phyloP scores from a whole-genome alignment of 805 yeast species.

The Hanseniaspora taiwanica region DNA sequence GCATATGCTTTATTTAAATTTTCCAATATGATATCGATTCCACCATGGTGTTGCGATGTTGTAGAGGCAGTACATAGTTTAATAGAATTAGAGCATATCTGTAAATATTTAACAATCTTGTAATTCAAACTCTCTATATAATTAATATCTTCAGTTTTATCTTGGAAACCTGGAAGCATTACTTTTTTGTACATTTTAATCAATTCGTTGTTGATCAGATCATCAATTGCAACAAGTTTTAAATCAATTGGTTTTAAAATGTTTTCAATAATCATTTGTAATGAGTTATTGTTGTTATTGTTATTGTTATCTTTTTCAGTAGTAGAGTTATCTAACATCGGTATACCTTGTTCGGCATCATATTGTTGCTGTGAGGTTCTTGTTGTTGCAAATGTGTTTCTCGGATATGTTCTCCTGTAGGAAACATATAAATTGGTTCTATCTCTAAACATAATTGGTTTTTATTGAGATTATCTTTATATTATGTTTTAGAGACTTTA shows the following conservation, averaged over 20 bases:
- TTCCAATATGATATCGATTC: constrained; percentile 52
- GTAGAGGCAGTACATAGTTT: constrained; percentile 45
- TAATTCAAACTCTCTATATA: constrained; percentile 70
- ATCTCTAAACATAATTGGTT: constrained; percentile 63
- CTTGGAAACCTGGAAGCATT: constrained; percentile 77
- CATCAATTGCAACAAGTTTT: constrained; percentile 37
- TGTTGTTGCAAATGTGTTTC: constrained; percentile 42
- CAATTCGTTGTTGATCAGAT: constrained; percentile 44
- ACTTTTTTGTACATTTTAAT: constrained; percentile 59
- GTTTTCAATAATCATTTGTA: constrained; percentile 27
- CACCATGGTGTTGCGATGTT: constrained; percentile 26
- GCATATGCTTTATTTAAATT: constrained; percentile 83
- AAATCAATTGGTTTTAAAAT: constrained; percentile 47
- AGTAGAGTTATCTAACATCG: constrained; percentile 15
- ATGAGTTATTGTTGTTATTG: constrained; percentile 38
- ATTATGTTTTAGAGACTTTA: neutral
- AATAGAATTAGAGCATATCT: constrained; percentile 62
- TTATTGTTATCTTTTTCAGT: constrained; percentile 22
- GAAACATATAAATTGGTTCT: constrained; percentile 86
- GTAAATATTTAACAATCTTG: constrained; percentile 62
- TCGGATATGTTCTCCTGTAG: constrained; percentile 78
- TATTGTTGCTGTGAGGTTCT: constrained; percentile 36
- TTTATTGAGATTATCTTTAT: neutral
- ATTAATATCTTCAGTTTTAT: constrained; percentile 57
- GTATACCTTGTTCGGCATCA: constrained; percentile 15